phyloP scores from a whole-genome alignment of 2,329 filamentous ascomycete genomes.

The Ascochyta clinopodiicola region DNA sequence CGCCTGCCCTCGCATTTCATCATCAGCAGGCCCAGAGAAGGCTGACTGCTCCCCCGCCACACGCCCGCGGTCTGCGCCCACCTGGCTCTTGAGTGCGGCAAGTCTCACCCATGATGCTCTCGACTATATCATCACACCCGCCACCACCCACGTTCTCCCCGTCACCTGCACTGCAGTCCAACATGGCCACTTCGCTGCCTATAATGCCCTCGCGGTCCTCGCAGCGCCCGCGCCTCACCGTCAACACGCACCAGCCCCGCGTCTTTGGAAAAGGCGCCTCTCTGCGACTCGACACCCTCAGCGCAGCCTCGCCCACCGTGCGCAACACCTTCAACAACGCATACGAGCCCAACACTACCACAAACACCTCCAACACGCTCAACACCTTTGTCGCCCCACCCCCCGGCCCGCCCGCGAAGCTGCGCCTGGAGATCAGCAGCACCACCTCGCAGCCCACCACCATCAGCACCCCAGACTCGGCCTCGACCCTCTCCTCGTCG shows the following conservation, averaged over 20 bases:
- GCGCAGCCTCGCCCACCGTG: constrained; percentile 65
- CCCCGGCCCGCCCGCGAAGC: constrained; percentile 37
- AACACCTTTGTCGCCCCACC: constrained; percentile 28
- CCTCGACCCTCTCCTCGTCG: constrained; percentile 51
- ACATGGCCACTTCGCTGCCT: constrained; percentile 55
- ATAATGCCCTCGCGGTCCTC: constrained; percentile 43
- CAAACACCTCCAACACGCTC: constrained; percentile 13
- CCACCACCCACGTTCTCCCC: constrained; percentile 34
- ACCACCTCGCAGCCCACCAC: constrained; percentile 28
- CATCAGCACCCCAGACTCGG: constrained; percentile 44
- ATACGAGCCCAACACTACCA: constrained; percentile 51
- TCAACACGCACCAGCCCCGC: constrained; percentile 61
- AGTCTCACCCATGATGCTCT: constrained; percentile 45
- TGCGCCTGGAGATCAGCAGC: constrained; percentile 45
- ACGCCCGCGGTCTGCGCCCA: constrained; percentile 14
- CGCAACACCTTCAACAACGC: constrained; percentile 69
- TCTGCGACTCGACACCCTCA: constrained; percentile 60
- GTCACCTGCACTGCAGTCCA: constrained; percentile 41
- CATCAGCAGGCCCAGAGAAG: constrained; percentile 13
- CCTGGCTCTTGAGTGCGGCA: constrained; percentile 8
- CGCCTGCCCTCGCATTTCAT: neutral
- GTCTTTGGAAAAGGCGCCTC: constrained; percentile 62
- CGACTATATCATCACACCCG: constrained; percentile 43
- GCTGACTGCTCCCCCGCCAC: constrained; percentile 17
- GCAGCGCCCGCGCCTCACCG: constrained; percentile 64